A percentile compares a stretch with the other conserved stretches of the same genome.
Conservation (phyloP, 345 rosid species). For the Cardamine occulta region DNA sequence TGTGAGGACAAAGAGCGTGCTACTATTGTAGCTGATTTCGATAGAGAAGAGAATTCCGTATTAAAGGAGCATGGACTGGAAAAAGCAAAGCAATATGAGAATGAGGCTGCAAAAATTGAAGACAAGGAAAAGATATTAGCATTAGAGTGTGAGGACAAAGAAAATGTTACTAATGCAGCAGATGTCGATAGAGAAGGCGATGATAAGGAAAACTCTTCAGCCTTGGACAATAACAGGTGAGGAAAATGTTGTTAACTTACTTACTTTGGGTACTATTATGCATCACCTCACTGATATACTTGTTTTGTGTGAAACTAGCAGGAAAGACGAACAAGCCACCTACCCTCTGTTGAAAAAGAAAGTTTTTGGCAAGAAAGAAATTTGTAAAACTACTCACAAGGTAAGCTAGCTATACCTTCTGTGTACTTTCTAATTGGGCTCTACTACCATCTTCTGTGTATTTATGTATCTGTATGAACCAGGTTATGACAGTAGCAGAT, state of each 20-base stretch:
- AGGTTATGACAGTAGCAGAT: slow-evolving; percentile 48
- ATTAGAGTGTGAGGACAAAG: slow-evolving; percentile 48
- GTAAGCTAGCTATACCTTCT: slow-evolving; percentile 38
- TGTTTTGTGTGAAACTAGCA: slow-evolving; percentile 40
- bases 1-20: slow-evolving; percentile 51
- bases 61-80: background rate
- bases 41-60: background rate
- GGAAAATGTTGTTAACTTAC: slow-evolving; percentile 9
- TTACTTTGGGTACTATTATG: background rate
- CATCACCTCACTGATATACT: slow-evolving; percentile 3
- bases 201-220: slow-evolving; percentile 62
- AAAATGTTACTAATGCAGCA: slow-evolving; percentile 36
- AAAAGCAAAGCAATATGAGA: background rate
- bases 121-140: slow-evolving; percentile 36
- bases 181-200: slow-evolving; percentile 46
- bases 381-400: slow-evolving; percentile 46
- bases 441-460: slow-evolving; percentile 5
- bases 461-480: slow-evolving; percentile 36
- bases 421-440: background rate
- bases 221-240: slow-evolving; percentile 60
- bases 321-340: slow-evolving; percentile 39
- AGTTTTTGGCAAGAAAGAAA: slow-evolving; percentile 48
- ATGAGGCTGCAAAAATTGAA: slow-evolving; percentile 17
- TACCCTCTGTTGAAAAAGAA: slow-evolving; percentile 39
- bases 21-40: slow-evolving; percentile 33